Evolutionary conservation across 257 asterid genomes (phyloP).

Genomic region (Fraxinus cuspidata): DNA sequence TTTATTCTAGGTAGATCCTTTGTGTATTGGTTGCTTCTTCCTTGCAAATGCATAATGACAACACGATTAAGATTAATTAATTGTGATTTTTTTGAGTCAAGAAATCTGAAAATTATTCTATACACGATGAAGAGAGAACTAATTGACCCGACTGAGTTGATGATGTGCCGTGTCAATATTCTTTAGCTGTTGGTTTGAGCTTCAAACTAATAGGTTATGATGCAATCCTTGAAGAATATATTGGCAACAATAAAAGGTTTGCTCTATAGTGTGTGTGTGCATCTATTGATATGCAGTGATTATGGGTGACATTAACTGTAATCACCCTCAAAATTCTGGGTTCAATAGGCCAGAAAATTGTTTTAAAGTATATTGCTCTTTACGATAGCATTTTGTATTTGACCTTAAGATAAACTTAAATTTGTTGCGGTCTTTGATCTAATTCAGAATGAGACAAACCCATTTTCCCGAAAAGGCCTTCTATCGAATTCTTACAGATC

Average conservation of each 20-base stretch:
- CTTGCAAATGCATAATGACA: not conserved
- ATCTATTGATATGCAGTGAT: not conserved
- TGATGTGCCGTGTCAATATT: not conserved
- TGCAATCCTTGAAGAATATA: not conserved
- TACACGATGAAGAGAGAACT: not conserved
- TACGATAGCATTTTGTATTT: slow-evolving; percentile 6
- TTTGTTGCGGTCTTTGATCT: not conserved
- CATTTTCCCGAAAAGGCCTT: not conserved
- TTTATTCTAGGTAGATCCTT: not conserved
- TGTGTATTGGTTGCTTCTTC: too few species aligned
- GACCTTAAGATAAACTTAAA: not conserved
- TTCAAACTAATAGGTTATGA: slow-evolving; percentile 1
- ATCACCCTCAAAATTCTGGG: not conserved
- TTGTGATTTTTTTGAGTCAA: not conserved
- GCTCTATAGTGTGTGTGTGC: not conserved
- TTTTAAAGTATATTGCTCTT: not conserved
- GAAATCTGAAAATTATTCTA: not conserved
- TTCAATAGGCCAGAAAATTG: not conserved
- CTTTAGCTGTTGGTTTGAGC: not conserved
- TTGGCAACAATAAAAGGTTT: not conserved
- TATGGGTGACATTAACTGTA: not conserved
- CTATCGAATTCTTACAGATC: not conserved
- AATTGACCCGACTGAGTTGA: not conserved
- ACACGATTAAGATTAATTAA: not conserved
- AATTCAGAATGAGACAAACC: not conserved